Evolutionary conservation across 2,329 filamentous ascomycete species (phyloP).

Genomic region (Ophiostoma triangulosporum): DNA sequence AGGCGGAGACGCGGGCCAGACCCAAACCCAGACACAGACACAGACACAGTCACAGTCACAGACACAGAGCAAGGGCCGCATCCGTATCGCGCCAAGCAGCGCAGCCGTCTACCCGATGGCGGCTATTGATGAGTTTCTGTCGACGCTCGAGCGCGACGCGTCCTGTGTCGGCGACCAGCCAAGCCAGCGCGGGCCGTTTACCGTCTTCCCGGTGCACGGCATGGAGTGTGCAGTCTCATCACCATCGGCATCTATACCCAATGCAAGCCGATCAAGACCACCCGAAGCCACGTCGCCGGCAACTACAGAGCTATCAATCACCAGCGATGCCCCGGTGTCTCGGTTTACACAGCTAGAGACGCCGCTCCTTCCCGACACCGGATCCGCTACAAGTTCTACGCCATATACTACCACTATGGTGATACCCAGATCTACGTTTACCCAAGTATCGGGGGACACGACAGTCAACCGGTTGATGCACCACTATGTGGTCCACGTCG

Average conservation of each 20-base stretch:
- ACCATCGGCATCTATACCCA: not conserved
- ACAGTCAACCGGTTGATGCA: constrained; percentile 5
- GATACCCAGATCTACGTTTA: not conserved
- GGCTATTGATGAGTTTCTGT: not conserved
- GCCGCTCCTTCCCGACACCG: no score
- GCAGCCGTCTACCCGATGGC: not conserved
- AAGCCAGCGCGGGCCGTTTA: not conserved
- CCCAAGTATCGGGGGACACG: not conserved
- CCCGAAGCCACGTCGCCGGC: not conserved
- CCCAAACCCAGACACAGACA: no score
- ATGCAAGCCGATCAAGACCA: not conserved
- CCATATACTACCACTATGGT: not conserved
- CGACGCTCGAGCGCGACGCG: not conserved
- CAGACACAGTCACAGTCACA: no score
- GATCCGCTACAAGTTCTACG: not conserved
- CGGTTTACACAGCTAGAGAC: no score
- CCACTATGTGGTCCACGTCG: constrained; percentile 5
- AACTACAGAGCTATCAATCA: not conserved
- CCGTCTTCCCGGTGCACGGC: not conserved
- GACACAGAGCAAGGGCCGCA: not conserved
- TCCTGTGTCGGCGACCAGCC: not conserved
- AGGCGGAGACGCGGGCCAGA: not conserved
- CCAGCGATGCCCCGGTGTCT: not conserved
- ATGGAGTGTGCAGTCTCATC: no score
- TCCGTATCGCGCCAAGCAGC: not conserved